A percentile compares a stretch with the other conserved stretches of the same genome.
phyloP scores from a whole-genome alignment of 352 stramenopile genomes.

The Elongisporangium anandrum region DNA sequence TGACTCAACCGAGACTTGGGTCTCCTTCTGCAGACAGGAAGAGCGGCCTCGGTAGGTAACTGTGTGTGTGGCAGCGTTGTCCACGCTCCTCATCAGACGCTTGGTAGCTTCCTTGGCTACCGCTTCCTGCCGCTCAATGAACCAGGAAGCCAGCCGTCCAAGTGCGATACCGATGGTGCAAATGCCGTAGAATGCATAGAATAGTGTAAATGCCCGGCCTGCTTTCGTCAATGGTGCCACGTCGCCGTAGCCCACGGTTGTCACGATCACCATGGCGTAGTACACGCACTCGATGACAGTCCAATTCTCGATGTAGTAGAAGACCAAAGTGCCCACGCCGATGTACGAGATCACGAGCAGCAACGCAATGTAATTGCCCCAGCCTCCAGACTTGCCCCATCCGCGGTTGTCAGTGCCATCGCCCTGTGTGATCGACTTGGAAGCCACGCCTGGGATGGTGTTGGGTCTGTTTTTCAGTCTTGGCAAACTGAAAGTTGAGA shows the following conservation, averaged over 20 bases:
- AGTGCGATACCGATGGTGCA: constrained; percentile 61
- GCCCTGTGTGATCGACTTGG: constrained; percentile 24
- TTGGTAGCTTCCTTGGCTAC: constrained; percentile 58
- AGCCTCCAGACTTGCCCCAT: constrained; percentile 7
- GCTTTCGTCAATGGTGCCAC: constrained; percentile 44
- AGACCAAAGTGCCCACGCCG: constrained; percentile 46
- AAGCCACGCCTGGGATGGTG: constrained; percentile 14
- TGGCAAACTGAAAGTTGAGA: neutral
- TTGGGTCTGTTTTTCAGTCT: constrained; percentile 3
- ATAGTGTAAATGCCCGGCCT: constrained; percentile 81
- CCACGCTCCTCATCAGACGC: constrained; percentile 39
- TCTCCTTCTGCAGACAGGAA: no score
- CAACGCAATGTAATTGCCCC: constrained; percentile 35
- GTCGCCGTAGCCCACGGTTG: constrained; percentile 88
- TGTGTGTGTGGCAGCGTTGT: constrained; percentile 16
- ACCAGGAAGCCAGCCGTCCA: constrained; percentile 46
- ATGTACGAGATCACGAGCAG: constrained; percentile 57
- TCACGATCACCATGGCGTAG: constrained; percentile 91
- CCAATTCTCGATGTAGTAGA: constrained; percentile 54
- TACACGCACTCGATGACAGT: constrained; percentile 84
- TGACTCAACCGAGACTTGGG: no score
- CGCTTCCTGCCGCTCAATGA: constrained; percentile 44
- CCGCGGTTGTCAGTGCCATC: constrained; percentile 9
- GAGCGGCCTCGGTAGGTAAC: constrained; percentile 1
- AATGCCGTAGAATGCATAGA: constrained; percentile 82